phyloP scores from a whole-genome alignment of 164 flowering plant genomes.

The Umbellularia californica region DNA sequence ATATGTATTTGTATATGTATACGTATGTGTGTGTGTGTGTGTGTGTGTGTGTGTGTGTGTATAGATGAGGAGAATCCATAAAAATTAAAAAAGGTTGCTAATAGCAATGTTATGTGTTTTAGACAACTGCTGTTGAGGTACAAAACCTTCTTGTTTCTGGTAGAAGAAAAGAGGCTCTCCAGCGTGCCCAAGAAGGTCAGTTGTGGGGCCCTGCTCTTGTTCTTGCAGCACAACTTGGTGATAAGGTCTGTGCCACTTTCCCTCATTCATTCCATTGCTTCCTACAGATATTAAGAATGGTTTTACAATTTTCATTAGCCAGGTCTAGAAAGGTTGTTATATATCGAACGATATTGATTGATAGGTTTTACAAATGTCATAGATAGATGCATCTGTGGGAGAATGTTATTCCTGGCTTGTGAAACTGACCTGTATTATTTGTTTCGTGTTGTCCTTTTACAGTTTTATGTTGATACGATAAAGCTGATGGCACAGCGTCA shows the following conservation, averaged over 20 bases:
- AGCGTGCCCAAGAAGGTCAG: slow-evolving; percentile 89
- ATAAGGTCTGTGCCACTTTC: slow-evolving; percentile 48
- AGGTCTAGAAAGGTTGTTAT: too few species aligned
- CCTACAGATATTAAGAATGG: not conserved
- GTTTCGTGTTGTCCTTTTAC: slow-evolving; percentile 20
- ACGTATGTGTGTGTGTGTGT: too few species aligned
- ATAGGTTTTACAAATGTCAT: not conserved
- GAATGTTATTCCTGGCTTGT: slow-evolving; percentile 1
- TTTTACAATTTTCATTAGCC: not conserved
- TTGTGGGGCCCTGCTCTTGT: slow-evolving; percentile 95
- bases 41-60: too few species aligned
- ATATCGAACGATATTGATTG: not conserved
- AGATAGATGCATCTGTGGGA: not conserved
- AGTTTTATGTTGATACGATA: slow-evolving; percentile 87
- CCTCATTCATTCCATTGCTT: not conserved
- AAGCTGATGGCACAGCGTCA: slow-evolving; percentile 88
- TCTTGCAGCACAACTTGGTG: slow-evolving; percentile 88
- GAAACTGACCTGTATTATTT: not conserved
- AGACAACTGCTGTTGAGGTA: slow-evolving; percentile 91
- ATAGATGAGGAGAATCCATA: too few species aligned
- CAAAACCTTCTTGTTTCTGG: slow-evolving; percentile 94
- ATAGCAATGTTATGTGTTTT: slow-evolving; percentile 6
- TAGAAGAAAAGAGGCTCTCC: slow-evolving; percentile 78
- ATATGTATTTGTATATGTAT: not conserved
- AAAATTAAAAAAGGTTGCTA: too few species aligned